Evolutionary conservation across 306 rosid species (phyloP).

Genomic region (Quercus gilva): DNA sequence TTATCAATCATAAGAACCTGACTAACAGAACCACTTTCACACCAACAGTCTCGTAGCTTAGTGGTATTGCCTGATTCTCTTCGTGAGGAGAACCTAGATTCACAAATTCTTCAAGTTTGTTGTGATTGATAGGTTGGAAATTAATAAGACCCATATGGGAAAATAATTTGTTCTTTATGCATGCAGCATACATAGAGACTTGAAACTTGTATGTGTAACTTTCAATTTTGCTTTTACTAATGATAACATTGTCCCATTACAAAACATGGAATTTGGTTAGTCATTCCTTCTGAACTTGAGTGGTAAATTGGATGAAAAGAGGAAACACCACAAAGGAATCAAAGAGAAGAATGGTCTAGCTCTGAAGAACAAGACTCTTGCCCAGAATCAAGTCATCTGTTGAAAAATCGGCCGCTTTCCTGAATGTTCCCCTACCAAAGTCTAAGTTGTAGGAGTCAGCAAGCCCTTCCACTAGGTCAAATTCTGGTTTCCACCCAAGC

Average conservation of each 20-base stretch:
- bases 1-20: too few relatives aligned
- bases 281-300: background rate
- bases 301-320: conserved; percentile 5
- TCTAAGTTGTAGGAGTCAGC: conserved; percentile 83
- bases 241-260: background rate
- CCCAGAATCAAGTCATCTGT: conserved; percentile 95
- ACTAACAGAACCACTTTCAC: too few relatives aligned
- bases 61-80: background rate
- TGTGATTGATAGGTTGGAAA: background rate
- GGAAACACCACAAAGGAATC: conserved; percentile 9
- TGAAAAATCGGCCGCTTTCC: conserved; percentile 86
- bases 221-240: background rate
- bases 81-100: too few relatives aligned
- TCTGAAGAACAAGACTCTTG: conserved; percentile 68
- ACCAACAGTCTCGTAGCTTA: background rate
- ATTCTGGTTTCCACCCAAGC: conserved; percentile 81
- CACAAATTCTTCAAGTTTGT: background rate
- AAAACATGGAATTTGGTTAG: background rate
- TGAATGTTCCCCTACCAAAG: conserved; percentile 87
- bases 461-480: conserved; percentile 78
- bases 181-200: background rate
- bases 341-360: conserved; percentile 12
- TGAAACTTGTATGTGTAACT: background rate
- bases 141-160: background rate
- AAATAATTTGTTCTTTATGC: background rate